Conservation (phyloP, 2,329 filamentous ascomycete genomes). For the Cladobotryum mycophilum region DNA sequence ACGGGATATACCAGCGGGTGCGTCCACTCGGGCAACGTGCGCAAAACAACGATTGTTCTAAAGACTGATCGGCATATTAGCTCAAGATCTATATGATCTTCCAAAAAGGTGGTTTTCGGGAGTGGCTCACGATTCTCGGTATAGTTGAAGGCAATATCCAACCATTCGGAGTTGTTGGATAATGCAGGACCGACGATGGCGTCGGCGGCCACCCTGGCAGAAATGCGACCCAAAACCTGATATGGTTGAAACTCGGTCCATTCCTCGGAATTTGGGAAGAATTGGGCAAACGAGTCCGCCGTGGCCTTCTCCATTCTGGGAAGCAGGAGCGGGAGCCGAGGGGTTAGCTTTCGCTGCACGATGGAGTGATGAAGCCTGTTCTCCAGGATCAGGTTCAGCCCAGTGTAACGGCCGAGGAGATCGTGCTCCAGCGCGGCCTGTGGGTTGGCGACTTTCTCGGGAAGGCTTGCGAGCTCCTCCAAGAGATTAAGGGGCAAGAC, state of each 20-base stretch:
- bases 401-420: background rate
- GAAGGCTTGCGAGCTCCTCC: background rate
- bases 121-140: background rate
- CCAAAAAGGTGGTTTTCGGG: background rate
- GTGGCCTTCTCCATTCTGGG: background rate
- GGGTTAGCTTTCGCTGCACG: background rate
- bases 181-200: background rate
- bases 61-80: background rate
- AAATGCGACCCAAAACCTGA: background rate
- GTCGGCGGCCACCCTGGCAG: background rate
- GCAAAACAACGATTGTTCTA: background rate
- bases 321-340: background rate
- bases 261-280: background rate
- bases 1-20: background rate
- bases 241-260: background rate
- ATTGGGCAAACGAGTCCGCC: background rate
- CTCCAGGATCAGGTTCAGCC: background rate
- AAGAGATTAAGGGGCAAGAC: background rate
- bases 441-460: background rate
- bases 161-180: background rate
- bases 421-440: background rate
- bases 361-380: background rate
- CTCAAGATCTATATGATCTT: background rate
- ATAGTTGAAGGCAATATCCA: background rate
- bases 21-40: background rate